Conservation (phyloP, 1,139 yeast species). For the Yamadazyma spencermartinsiae region DNA sequence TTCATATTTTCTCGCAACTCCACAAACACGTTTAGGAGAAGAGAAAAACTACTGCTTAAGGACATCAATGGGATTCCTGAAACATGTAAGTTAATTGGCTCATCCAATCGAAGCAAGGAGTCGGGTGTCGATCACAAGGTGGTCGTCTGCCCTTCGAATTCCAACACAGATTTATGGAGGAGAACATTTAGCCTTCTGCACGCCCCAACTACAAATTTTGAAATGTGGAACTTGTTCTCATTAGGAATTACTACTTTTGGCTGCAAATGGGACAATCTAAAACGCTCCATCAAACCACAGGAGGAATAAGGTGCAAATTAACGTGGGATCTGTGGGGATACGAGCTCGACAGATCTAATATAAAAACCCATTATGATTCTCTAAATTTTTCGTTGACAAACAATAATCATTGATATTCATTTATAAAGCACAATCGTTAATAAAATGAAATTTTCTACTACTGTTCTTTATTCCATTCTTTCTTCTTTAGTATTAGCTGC, state of each 20-base stretch:
- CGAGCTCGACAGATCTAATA: background rate
- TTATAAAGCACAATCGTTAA: background rate
- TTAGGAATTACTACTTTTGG: slow-evolving; percentile 2
- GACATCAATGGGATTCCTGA: slow-evolving; percentile 13
- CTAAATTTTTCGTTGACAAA: background rate
- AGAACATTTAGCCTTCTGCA: background rate
- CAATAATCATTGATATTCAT: too few relatives aligned
- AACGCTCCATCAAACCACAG: background rate
- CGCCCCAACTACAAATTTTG: background rate
- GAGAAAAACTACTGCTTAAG: slow-evolving; percentile 12
- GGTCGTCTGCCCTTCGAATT: too few relatives aligned
- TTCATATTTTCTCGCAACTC: too few relatives aligned
- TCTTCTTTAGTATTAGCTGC: slow-evolving; percentile 13
- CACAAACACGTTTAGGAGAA: background rate
- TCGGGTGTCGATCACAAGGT: too few relatives aligned
- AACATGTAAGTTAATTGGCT: slow-evolving; percentile 5
- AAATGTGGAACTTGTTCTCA: background rate
- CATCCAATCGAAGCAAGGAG: background rate
- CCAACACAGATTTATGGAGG: slow-evolving; percentile 1
- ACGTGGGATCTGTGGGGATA: background rate
- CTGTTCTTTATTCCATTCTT: slow-evolving; percentile 13
- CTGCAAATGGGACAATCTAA: slow-evolving; percentile 2
- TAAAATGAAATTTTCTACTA: slow-evolving; percentile 16
- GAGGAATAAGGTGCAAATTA: background rate
- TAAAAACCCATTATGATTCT: background rate